Base-by-base conservation (phyloP, 2,329 filamentous ascomycete species). In the Kalaharituber pfeilii region DNA sequence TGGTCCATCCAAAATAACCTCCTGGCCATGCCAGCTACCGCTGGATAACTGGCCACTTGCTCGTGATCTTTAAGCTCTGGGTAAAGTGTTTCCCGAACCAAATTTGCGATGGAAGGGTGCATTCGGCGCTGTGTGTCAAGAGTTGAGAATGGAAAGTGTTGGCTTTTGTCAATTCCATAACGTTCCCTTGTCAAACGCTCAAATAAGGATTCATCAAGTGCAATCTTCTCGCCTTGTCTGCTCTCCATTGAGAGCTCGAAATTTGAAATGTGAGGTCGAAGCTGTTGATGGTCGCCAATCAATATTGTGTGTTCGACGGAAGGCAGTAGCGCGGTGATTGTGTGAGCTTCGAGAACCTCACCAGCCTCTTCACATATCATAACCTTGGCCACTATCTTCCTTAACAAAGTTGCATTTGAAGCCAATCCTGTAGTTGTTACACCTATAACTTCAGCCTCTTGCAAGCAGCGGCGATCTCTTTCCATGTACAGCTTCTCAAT, bases 291-390 rank as follows among this genome's bases (percentile, higher is more conserved):
- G 60, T 82, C 80, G 0, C 80, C 79, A 36, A 82, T 81, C 13
- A 78, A 70, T 18, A 83, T 76, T 5, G 71, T 67, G 55, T 84
- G 80, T 63, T 83, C 72, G 0, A 81, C 64, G 0, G 72, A 72
- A 0, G 79, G 78, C 0, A 81, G 67, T 3, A 84, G 64, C 0
- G 79, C 72, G 0, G 77, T 76, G 1, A 84, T 63, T 2, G 76
- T 68, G 56, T 84, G 79, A 0, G 76, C 70, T 63, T 85, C 81
- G 28, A 84, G 68, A 0, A 84, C 76, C 57, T 85, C 80, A 0
- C 75, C 81, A 1, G 81, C 81, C 62, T 85, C 81, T 63, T 85
- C 81, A 29, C 77, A 81, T 1, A 84, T 64, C 15, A 84, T 64
- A 0, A 82, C 73, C 56, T 81, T 80, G 28, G 69, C 67, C 5